Evolutionary conservation across 176 grass and related monocot genomes (phyloP), one percentile per base, ranked within the genome.

Genomic region (Cenchrus purpureus): DNA sequence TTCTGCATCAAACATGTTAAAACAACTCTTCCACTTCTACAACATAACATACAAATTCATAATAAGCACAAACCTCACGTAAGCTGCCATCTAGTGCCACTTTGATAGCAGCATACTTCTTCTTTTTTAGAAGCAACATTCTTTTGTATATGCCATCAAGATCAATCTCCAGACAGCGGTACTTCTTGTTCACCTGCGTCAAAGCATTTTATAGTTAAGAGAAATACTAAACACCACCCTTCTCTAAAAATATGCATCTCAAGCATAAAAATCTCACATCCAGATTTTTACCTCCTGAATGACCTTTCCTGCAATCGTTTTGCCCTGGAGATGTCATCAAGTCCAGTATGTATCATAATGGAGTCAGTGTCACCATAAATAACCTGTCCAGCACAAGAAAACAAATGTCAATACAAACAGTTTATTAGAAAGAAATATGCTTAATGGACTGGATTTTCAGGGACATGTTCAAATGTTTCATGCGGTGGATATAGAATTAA

Each of bases 111-210:
- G 97, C 97, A 89, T 99, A 99, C 87, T 99, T 99, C 60, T 99
- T 99, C 87, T 99, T 99, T 91, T 99, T 99, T 61, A 99, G 91
- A 91, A 99, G 97, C 60, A 99, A 74, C 88, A 99, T 92, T 94
- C 93, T 91, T 87, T 99, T 96, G 82, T 96, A 99, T 86, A 99
- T 86, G 67, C 93, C 97, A 90, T 99, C 97, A 62, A 99, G 93
- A 91, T 99, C 97, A 85, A 99, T 99, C 88, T 99, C 97, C 20
- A 99, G 74, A 78, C 91, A 92, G 76, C 84, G 90, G 65, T 99
- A 99, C 31, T 92, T 96, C 77, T 96, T 96, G 76, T 96, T 99
- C 72, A 98, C 96, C 96, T 98, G 80, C 45, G 79, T 86, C 25
- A 85, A 72, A 77, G 22, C 48, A 87, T 16, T 71, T 49, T 77